Evolutionary conservation across 208 protist genomes (phyloP).

Genomic region (Herpetomonas tarakana): DNA sequence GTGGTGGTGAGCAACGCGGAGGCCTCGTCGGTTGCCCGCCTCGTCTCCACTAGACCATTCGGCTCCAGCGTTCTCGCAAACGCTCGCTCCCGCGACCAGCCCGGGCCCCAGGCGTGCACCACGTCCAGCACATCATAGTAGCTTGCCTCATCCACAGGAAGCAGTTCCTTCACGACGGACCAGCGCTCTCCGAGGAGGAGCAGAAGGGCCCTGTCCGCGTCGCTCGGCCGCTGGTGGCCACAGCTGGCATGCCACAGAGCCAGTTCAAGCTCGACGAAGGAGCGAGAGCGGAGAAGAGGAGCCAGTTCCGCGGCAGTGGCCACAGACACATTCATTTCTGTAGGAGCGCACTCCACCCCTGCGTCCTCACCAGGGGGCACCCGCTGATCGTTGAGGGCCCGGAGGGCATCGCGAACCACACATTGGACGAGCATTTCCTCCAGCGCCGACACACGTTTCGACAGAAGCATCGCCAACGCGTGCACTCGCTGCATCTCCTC

Average conservation of each 20-base stretch:
- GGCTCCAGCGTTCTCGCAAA: not conserved
- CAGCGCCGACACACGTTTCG: not conserved
- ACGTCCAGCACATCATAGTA: constrained; percentile 24
- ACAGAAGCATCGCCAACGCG: no score
- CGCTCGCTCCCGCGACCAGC: constrained; percentile 9
- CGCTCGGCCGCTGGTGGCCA: no score
- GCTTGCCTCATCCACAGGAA: constrained; percentile 17
- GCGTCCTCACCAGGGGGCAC: no score
- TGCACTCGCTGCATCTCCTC: no score
- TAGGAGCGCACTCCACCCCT: no score
- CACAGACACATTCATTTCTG: no score
- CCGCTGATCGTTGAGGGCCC: no score
- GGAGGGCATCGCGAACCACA: not conserved
- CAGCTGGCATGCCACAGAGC: no score
- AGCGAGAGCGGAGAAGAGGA: not conserved
- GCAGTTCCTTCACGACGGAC: not conserved
- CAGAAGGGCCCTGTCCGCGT: no score
- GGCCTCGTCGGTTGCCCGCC: not conserved
- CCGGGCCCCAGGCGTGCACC: constrained; percentile 15
- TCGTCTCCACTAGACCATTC: no score
- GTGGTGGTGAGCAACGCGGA: not conserved
- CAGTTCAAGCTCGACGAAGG: constrained; percentile 13
- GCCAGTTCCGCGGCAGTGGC: no score
- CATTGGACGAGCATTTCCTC: not conserved
- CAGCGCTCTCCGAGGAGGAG: not conserved